Evolutionary conservation across 2,329 filamentous ascomycete species (phyloP), one percentile per base, ranked within the genome.

Genomic region (Alternaria novae-zelandiae): DNA sequence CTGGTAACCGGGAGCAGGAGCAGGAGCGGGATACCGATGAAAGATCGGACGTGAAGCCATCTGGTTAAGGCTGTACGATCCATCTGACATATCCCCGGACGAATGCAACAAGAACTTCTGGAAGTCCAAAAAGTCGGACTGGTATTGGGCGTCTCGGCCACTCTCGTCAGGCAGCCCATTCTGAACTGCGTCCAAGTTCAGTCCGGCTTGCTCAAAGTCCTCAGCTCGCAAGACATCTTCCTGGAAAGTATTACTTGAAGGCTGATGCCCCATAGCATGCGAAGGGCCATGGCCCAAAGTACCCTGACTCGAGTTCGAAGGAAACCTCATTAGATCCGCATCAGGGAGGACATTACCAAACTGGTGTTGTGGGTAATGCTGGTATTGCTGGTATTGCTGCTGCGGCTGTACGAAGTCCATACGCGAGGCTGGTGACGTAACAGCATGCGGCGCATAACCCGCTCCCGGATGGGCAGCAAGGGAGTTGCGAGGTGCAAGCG

Each of bases 201-300:
- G 36, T 1, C 36, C 36, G 5, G 15, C 15, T 10, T 5, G 0
- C 15, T 41, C 0, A 3, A 41, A 41, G 15, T 41, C 36, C n/a
- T 41, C 36, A 6, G 36, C 2, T 17, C 5, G 36, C n/a, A 41
- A 41, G 9, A 0, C 5, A 3, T 41, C 9, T 6, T 41, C 36
- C 15, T 41, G n/a, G 36, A 5, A 5, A 2, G 0, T 1, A 17
- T 17, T 41, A 0, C 36, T 3, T 17, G 36, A 41, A 41, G 36
- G n/a, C 36, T 11, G 36, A 41, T 5, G 0, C 2, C n/a, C 36
- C n/a, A 41, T 0, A 41, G 36, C 0, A 17, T 41, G 0, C 36
- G 36, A 41, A 17, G n/a, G 8, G 4, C n/a, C 15, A 41, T 41
- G 5, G 3, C 15, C 5, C n/a, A 41, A 17, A 41, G 36, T 41